Evolutionary conservation across 1,139 yeast genomes (phyloP).

Genomic region (Yamadazyma trypodendri): DNA sequence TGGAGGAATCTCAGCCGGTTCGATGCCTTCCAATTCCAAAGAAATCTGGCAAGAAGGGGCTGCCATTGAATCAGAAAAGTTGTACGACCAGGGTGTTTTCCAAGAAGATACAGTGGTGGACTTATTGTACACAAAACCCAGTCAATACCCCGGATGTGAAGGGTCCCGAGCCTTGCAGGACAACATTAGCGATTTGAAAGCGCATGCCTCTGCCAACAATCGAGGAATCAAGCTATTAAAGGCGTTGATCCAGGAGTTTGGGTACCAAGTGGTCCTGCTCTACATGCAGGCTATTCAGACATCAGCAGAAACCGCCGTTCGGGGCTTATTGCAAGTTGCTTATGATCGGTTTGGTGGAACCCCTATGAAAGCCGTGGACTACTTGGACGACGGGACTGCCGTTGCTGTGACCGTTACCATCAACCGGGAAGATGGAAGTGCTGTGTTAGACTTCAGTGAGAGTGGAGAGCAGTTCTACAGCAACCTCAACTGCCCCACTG

Average conservation of each 20-base stretch:
- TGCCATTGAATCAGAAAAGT: conserved; percentile 50
- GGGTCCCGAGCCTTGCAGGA: conserved; percentile 53
- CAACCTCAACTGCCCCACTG: conserved; percentile 43
- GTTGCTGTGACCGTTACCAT: conserved; percentile 46
- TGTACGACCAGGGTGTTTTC: conserved; percentile 36
- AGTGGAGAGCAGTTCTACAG: conserved; percentile 41
- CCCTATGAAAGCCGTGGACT: conserved; percentile 47
- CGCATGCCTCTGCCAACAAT: conserved; percentile 45
- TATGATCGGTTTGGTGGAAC: conserved; percentile 20
- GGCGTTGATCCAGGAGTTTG: conserved; percentile 33
- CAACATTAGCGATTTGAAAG: conserved; percentile 43
- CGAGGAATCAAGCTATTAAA: conserved; percentile 37
- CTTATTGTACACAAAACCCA: conserved; percentile 13
- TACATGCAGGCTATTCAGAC: conserved; percentile 43
- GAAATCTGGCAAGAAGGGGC: conserved; percentile 66
- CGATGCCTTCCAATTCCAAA: conserved; percentile 60
- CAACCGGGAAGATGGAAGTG: conserved; percentile 39
- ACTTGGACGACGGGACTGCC: conserved; percentile 62
- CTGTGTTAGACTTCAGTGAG: conserved; percentile 58
- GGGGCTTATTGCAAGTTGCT: conserved; percentile 31
- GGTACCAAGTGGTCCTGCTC: conserved; percentile 31
- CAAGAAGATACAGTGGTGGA: conserved; percentile 54
- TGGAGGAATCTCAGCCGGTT: conserved; percentile 70
- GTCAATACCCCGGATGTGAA: conserved; percentile 48
- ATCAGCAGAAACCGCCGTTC: conserved; percentile 44